phyloP scores from a whole-genome alignment of 2,329 filamentous ascomycete genomes.

The Neofusicoccum cordaticola region DNA sequence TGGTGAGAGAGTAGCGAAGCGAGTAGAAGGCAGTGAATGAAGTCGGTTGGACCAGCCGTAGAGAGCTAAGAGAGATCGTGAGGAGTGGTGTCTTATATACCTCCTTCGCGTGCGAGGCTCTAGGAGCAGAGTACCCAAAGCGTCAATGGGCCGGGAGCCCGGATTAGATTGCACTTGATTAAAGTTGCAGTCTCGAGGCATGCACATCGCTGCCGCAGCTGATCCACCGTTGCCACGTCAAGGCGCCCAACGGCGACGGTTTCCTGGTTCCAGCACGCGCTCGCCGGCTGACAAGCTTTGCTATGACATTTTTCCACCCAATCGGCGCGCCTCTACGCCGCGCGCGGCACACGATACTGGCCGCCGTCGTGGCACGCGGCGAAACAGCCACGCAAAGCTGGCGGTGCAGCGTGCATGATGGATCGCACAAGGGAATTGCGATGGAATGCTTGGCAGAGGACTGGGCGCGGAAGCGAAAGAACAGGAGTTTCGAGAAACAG shows the following conservation, averaged over 20 bases:
- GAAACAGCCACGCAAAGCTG: neutral
- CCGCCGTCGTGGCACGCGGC: constrained; percentile 5
- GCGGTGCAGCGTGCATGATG: neutral
- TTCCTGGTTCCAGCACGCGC: constrained; percentile 12
- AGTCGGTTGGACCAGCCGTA: constrained; percentile 17
- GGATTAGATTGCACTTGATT: constrained; percentile 14
- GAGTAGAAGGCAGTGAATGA: constrained; percentile 14
- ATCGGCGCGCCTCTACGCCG: neutral
- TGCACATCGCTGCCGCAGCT: neutral
- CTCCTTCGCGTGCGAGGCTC: neutral
- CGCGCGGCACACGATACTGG: neutral
- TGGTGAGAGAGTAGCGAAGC: constrained; percentile 1
- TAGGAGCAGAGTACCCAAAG: neutral
- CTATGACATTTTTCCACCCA: constrained; percentile 2
- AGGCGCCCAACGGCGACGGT: neutral
- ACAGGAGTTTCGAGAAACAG: neutral
- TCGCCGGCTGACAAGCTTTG: neutral
- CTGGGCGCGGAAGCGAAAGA: neutral
- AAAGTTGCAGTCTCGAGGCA: neutral
- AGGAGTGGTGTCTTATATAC: constrained; percentile 5
- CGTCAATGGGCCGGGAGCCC: neutral
- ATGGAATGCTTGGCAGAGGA: neutral
- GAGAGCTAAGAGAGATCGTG: constrained; percentile 1
- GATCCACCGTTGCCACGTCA: constrained; percentile 9
- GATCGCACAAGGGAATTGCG: neutral